These are phyloP conservation scores for Cercospora citrullina DNA, from an alignment of 2,329 filamentous ascomycete species.

Conservation along the genomic window DNA sequence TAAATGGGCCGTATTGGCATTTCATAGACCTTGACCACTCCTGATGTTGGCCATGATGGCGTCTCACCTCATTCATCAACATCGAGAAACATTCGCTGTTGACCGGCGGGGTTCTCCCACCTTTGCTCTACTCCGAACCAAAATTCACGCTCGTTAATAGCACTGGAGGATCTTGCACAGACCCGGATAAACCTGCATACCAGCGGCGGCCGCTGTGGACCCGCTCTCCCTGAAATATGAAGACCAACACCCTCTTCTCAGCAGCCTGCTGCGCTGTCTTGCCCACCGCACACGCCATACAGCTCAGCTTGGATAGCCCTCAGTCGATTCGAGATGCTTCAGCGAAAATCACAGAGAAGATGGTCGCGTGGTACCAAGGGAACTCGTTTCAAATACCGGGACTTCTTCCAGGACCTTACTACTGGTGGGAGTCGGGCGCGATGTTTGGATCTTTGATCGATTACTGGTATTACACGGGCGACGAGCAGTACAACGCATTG, in stretches of 20 bases:
- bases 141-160: neutral
- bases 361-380: conserved; percentile 56
- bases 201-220: neutral
- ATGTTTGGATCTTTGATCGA: conserved; percentile 69
- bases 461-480: conserved; percentile 69
- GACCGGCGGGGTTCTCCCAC: neutral
- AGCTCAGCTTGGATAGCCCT: conserved; percentile 28
- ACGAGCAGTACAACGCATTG: conserved; percentile 61
- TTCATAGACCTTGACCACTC: neutral
- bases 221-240: neutral
- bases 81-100: neutral
- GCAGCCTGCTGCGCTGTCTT: conserved; percentile 7
- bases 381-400: conserved; percentile 53
- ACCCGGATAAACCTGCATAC: neutral
- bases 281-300: conserved; percentile 24
- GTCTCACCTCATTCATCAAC: neutral
- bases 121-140: neutral
- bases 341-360: conserved; percentile 45
- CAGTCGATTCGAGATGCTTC: conserved; percentile 49
- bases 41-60: neutral
- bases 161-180: neutral
- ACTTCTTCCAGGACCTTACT: conserved; percentile 63
- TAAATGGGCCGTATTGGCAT: neutral
- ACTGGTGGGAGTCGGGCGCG: conserved; percentile 68
- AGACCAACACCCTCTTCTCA: neutral